These are phyloP conservation scores for Termitomyces sp. DNA, from an alignment of 768 basidiomycete species.

Conservation along the genomic window DNA sequence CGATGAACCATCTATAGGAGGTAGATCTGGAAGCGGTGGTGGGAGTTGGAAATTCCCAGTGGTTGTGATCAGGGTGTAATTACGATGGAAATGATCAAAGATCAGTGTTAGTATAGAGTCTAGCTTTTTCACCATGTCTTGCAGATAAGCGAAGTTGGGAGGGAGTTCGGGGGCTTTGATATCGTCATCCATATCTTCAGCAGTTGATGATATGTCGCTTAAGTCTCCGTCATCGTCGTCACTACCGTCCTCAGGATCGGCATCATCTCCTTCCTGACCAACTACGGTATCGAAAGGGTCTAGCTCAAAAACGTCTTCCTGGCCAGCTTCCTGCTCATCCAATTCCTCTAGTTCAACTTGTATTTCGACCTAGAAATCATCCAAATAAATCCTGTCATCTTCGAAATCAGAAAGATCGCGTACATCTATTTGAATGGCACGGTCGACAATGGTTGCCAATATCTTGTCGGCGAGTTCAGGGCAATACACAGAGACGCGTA, in stretches of 20 bases:
- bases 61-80: constrained; percentile 26
- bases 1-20: constrained; percentile 22
- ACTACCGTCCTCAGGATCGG: constrained; percentile 52
- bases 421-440: constrained; percentile 96
- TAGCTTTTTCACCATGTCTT: constrained; percentile 88
- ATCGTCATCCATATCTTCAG: constrained; percentile 43
- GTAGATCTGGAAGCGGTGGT: constrained; percentile 32
- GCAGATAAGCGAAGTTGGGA: constrained; percentile 63
- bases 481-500: constrained; percentile 83
- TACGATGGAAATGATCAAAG: constrained; percentile 78
- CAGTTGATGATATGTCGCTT: constrained; percentile 78
- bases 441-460: constrained; percentile 82
- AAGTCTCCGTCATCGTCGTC: constrained; percentile 42
- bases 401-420: constrained; percentile 19
- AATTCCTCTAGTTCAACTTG: constrained; percentile 94
- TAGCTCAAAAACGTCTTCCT: constrained; percentile 65
- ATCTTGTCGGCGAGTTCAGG: constrained; percentile 83
- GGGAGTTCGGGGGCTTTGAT: constrained; percentile 37
- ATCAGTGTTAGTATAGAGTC: constrained; percentile 83
- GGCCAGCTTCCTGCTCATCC: constrained; percentile 59
- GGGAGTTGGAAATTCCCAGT: constrained; percentile 18
- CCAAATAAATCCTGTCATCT: neutral
- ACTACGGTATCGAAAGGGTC: constrained; percentile 86
- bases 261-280: constrained; percentile 67
- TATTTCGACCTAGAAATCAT: constrained; percentile 76